Evolutionary conservation across 1,284 basidiomycete species (phyloP), one percentile per base, ranked within the genome.

Genomic region (Pseudozyma pruni): DNA sequence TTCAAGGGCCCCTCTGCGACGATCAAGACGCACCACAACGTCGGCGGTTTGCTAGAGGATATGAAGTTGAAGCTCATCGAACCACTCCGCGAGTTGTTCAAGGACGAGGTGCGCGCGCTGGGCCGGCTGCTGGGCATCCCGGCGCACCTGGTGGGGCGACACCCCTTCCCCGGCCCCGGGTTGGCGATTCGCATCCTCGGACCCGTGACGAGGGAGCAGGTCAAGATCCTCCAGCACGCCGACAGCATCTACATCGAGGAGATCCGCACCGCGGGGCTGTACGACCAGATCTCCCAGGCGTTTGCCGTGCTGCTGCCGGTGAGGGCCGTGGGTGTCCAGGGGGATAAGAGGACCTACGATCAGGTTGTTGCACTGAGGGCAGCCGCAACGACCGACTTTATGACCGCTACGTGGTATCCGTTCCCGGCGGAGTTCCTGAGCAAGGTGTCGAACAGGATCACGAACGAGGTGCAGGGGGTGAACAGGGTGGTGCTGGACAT

Each of bases 1-100:
- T 99, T 99, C 89, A 98, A 98, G 85, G 96, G 96, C 4, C 96
- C 96, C 2, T 93, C 91, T 74, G 96, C 96, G 41, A 98, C 95
- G 16, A 98, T 99, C 87, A 98, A 99, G 87, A 98, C 96, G 9
- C 96, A 99, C 83, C 96, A 98, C 84, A 99, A 99, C 78, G 96
- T 98, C 68, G 96, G 96, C 29, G 96, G 96, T 10, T 86, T 99
- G 46, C 86, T 98, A 62, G 92, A 92, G 80, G 90, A 98, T 83
- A 99, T 98, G 96, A 98, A 96, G 84, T 87, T 99, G 74, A 98
- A 98, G 86, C 87, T 99, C 40, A 98, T 99, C 74, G 96, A 99
- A 85, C 96, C 96, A 34, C 86, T 99, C 42, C 88, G 96, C 34
- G 96, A 98, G 85, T 87, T 99, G 22, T 99, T 99, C 89, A 98